A percentile compares a stretch with the other conserved stretches of the same genome.
Conservation (phyloP, 2,329 filamentous ascomycete genomes). For the Beauveria varroae region DNA sequence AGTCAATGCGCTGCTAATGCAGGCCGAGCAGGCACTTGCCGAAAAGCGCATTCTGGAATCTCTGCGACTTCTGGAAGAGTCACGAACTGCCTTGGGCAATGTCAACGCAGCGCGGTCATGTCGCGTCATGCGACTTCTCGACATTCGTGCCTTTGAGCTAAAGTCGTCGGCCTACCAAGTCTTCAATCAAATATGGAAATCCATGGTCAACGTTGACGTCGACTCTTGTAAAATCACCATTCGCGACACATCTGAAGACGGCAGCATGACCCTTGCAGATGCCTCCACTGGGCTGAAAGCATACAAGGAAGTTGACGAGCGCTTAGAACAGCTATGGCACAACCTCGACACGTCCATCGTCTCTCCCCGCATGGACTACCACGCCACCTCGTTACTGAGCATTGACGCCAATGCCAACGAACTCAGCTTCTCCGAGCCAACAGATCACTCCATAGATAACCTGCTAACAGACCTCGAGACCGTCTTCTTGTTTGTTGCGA, state of each 20-base stretch:
- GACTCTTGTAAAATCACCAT: conserved; percentile 50
- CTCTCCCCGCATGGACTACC: conserved; percentile 47
- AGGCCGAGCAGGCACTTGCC: conserved; percentile 51
- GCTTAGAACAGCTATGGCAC: conserved; percentile 54
- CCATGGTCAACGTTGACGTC: conserved; percentile 56
- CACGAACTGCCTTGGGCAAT: conserved; percentile 49
- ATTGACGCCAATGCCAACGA: conserved; percentile 36
- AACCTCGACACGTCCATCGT: conserved; percentile 56
- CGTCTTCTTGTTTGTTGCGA: conserved; percentile 44
- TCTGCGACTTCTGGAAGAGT: conserved; percentile 48
- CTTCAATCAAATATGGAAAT: conserved; percentile 63
- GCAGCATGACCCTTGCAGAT: conserved; percentile 44
- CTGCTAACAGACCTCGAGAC: conserved; percentile 47
- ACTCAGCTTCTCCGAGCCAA: conserved; percentile 34
- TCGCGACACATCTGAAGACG: conserved; percentile 38
- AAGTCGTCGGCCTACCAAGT: conserved; percentile 58
- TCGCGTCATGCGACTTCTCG: conserved; percentile 57
- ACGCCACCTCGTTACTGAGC: conserved; percentile 24
- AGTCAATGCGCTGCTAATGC: conserved; percentile 53
- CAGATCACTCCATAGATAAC: conserved; percentile 39
- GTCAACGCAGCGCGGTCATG: conserved; percentile 55
- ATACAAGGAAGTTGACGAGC: conserved; percentile 54
- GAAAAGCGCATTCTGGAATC: conserved; percentile 50
- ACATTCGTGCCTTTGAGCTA: conserved; percentile 57
- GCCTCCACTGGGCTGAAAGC: conserved; percentile 49